Percentiles rank a stretch among this genome's conserved stretches.
These are phyloP conservation scores for Amborella trichopoda DNA, from an alignment of 164 flowering plant genomes.

Conservation along the genomic window DNA sequence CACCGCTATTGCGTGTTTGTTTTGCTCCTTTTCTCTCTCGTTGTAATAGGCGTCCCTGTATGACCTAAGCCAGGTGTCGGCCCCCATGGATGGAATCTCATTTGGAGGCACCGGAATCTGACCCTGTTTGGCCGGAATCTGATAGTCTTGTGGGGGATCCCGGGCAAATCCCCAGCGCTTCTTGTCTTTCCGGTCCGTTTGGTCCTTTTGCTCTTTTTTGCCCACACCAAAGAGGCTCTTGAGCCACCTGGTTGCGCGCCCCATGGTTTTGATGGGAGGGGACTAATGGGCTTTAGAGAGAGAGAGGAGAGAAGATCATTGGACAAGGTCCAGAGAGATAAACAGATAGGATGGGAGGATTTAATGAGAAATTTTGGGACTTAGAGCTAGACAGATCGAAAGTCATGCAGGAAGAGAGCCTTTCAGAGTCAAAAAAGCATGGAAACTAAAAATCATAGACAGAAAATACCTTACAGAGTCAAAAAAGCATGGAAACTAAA, in stretches of 20 bases:
- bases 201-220: constrained; percentile 42
- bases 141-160: constrained; percentile 19
- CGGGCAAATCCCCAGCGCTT: constrained; percentile 64
- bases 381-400: too few species aligned
- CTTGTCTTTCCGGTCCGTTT: constrained; percentile 36
- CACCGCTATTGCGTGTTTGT: constrained; percentile 87
- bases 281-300: too few species aligned
- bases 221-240: constrained; percentile 47
- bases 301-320: too few species aligned
- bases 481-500: too few species aligned
- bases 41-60: constrained; percentile 18
- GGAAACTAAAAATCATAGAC: too few species aligned
- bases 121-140: constrained; percentile 6
- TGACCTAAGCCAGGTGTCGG: constrained; percentile 28
- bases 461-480: too few species aligned
- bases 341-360: too few species aligned
- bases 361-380: too few species aligned
- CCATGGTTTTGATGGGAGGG: too few species aligned
- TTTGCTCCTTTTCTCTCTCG: constrained; percentile 58
- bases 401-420: too few species aligned
- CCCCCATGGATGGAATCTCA: constrained; percentile 4
- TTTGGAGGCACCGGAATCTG: constrained; percentile 8
- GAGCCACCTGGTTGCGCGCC: constrained; percentile 68
- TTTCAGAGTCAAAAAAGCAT: too few species aligned
- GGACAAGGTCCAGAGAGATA: too few species aligned